Percentiles rank a stretch among this genome's conserved stretches.
Evolutionary conservation across 768 basidiomycete genomes (phyloP).

Genomic region (Kondoa malvinella): DNA sequence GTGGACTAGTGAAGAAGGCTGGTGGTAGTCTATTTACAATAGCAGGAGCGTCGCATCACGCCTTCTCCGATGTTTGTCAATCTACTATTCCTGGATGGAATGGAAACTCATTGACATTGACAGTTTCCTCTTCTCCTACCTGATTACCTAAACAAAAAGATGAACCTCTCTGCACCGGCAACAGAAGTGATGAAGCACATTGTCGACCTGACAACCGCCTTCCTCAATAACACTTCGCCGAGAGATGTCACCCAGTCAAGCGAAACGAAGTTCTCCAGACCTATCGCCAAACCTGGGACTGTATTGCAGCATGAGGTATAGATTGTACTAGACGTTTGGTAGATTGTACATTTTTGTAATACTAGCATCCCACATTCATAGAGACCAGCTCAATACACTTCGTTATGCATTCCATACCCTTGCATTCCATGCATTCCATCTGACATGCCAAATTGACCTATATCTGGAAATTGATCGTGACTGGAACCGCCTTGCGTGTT

Average conservation of each 20-base stretch:
- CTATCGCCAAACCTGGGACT: neutral
- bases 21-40: slow-evolving; percentile 13
- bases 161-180: neutral
- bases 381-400: neutral
- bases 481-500: neutral
- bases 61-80: slow-evolving; percentile 22
- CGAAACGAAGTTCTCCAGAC: neutral
- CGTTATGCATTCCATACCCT: too few species aligned
- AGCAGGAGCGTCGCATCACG: slow-evolving; percentile 21
- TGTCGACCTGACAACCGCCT: neutral
- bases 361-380: neutral
- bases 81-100: too few species aligned
- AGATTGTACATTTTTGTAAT: neutral
- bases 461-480: too few species aligned
- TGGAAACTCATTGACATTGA: too few species aligned
- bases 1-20: neutral
- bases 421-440: too few species aligned
- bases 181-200: neutral
- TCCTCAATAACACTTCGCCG: neutral
- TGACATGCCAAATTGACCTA: too few species aligned
- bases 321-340: neutral
- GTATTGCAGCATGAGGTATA: neutral
- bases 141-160: neutral
- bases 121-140: neutral
- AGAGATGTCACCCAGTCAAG: neutral